Percentiles rank a stretch among this genome's conserved stretches.
Conservation (phyloP, 371 early-diverging fungal species). For the Syncephalastrum contaminatum region DNA sequence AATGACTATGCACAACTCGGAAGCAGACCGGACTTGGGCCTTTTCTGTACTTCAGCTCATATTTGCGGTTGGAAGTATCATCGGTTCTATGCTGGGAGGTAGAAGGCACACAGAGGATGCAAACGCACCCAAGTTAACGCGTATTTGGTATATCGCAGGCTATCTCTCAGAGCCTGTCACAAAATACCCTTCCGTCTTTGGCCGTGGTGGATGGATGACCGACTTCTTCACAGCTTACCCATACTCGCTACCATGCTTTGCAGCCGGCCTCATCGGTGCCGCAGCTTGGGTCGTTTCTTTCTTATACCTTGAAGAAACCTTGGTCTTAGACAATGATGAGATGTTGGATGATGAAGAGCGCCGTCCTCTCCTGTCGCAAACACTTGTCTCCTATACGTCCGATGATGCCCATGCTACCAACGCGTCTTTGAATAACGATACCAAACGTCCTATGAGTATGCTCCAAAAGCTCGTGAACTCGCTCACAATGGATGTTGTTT, state of each 20-base stretch:
- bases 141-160: slow-evolving; percentile 27
- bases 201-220: slow-evolving; percentile 37
- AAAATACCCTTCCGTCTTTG: slow-evolving; percentile 70
- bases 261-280: slow-evolving; percentile 60
- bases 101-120: not conserved
- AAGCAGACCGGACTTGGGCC: slow-evolving; percentile 45
- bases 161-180: slow-evolving; percentile 74
- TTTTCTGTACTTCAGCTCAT: slow-evolving; percentile 57
- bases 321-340: slow-evolving; percentile 1
- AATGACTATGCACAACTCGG: slow-evolving; percentile 56
- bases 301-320: slow-evolving; percentile 77
- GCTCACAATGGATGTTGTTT: too few relatives aligned
- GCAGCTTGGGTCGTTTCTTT: slow-evolving; percentile 66
- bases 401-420: too few relatives aligned
- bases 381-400: too few relatives aligned
- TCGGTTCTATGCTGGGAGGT: slow-evolving; percentile 80
- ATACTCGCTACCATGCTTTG: slow-evolving; percentile 84
- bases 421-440: too few relatives aligned
- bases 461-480: too few relatives aligned
- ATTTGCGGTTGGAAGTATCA: slow-evolving; percentile 54
- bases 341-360: not conserved
- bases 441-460: too few relatives aligned
- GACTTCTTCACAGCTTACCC: slow-evolving; percentile 69
- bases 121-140: not conserved
- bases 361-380: too few relatives aligned